phyloP scores from a whole-genome alignment of 108 stramenopile species.

The Parmales sp. region DNA sequence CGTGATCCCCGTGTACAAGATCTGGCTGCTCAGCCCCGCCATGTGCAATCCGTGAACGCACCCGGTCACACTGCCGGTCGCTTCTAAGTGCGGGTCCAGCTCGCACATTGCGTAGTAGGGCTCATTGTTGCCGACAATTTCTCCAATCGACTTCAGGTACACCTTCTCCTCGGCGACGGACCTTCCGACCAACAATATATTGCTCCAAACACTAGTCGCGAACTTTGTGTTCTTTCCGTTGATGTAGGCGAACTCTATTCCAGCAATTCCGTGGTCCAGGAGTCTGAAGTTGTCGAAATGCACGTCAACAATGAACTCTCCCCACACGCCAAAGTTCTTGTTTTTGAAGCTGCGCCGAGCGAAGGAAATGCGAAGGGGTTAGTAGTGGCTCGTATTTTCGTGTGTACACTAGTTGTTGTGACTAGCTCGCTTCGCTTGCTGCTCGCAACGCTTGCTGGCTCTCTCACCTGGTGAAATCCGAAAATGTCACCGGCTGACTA shows the following conservation, averaged over 20 bases:
- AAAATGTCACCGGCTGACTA: background rate
- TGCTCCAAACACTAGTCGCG: background rate
- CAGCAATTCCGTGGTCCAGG: conserved; percentile 13
- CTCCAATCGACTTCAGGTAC: background rate
- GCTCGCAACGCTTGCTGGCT: no score
- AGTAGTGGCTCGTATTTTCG: background rate
- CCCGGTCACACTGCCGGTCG: background rate
- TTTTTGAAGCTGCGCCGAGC: background rate
- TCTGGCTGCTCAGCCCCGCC: conserved; percentile 1
- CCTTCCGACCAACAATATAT: background rate
- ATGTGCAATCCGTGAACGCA: conserved; percentile 15
- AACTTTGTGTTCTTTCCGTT: conserved; percentile 6
- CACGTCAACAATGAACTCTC: conserved; percentile 16
- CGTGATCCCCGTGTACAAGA: background rate
- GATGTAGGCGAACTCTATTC: conserved; percentile 14
- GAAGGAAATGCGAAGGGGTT: background rate
- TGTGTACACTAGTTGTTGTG: no score
- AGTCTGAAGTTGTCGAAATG: conserved; percentile 1
- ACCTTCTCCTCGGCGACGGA: conserved; percentile 1
- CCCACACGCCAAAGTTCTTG: conserved; percentile 10
- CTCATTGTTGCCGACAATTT: background rate
- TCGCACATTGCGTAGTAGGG: background rate
- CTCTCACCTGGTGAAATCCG: no score
- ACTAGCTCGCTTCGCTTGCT: no score
- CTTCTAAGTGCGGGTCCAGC: conserved; percentile 6